Base-by-base conservation (phyloP, 2,329 filamentous ascomycete species). In the Curvularia spicifera region DNA sequence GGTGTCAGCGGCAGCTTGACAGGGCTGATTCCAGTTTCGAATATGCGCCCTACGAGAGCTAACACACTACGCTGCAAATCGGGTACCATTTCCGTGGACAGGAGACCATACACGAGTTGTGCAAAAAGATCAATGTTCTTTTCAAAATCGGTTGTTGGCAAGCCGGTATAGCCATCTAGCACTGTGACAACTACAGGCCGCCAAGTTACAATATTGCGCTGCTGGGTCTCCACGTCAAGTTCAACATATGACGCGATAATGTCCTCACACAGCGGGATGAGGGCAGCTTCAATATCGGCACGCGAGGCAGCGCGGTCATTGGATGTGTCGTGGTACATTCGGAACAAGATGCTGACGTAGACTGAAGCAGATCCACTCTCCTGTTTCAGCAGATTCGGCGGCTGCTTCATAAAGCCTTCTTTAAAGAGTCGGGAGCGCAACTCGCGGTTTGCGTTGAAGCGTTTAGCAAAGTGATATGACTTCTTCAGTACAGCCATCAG, bases 361-460 rank as follows among this genome's bases (percentile, higher is more conserved):
- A 96, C 97, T 2, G 91, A 91, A 0, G 95, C 95, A 54, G 90
- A 91, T 40, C 95, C 94, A 60, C 87, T 91, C 79, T 99, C 95
- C 76, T 99, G 95, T 80, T 99, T 99, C 29, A 99, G 85, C 12
- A 99, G 83, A 71, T 99, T 99, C 2, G 95, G 95, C 15, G 95
- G 94, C 75, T 99, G 95, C 79, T 96, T 97, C 95, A 99, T 99
- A 83, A 99, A 99, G 0, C 96, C 95, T 76, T 99, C 95, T 50
- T 93, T 85, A 92, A 96, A 99, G 18, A 99, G 83, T 18, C 91
- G 87, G 84, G 96, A 96, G 45, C 95, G 88, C 37, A 99, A 83
- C 66, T 98, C 95, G 78, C 97, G 96, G 79, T 99, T 93, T 63
- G 93, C 92, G 77, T 99, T 99, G 83, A 99, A 99, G 69, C 90